Percentiles rank a stretch among this genome's conserved stretches.
phyloP scores from a whole-genome alignment of 2,329 filamentous ascomycete species.

The Colletotrichum cordylinicola region DNA sequence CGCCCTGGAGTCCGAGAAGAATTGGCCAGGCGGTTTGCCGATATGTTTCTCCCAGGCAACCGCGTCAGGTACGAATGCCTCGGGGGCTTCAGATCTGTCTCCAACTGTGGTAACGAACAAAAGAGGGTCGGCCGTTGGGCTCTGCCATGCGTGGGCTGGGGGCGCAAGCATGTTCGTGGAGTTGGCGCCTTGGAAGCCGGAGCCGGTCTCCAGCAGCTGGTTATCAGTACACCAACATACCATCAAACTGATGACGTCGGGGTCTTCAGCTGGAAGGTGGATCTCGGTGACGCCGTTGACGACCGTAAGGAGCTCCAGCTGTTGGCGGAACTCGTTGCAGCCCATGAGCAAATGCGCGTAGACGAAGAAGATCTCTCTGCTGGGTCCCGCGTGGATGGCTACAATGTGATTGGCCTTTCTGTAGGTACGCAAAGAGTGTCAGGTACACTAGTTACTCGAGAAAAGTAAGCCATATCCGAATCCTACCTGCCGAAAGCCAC shows the following conservation, averaged over 20 bases:
- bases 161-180: not conserved
- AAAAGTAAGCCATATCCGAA: too few relatives aligned
- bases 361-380: not conserved
- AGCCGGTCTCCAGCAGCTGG: too few relatives aligned
- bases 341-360: not conserved
- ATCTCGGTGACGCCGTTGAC: not conserved
- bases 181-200: too few relatives aligned
- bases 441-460: not conserved
- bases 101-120: not conserved
- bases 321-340: not conserved
- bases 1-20: too few relatives aligned
- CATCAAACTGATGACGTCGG: not conserved
- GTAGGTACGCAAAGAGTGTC: not conserved
- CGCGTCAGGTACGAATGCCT: not conserved
- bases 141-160: not conserved
- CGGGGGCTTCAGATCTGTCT: not conserved
- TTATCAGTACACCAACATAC: not conserved
- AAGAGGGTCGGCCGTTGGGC: too few relatives aligned
- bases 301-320: not conserved
- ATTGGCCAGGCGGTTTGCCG: not conserved
- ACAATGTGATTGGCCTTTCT: not conserved
- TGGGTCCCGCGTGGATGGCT: not conserved
- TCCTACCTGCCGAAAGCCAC: too few relatives aligned
- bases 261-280: not conserved
- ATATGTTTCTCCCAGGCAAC: fast-evolving